Conservation (phyloP, 2,329 filamentous ascomycete genomes). For the Ceratocystis alfenasii region DNA sequence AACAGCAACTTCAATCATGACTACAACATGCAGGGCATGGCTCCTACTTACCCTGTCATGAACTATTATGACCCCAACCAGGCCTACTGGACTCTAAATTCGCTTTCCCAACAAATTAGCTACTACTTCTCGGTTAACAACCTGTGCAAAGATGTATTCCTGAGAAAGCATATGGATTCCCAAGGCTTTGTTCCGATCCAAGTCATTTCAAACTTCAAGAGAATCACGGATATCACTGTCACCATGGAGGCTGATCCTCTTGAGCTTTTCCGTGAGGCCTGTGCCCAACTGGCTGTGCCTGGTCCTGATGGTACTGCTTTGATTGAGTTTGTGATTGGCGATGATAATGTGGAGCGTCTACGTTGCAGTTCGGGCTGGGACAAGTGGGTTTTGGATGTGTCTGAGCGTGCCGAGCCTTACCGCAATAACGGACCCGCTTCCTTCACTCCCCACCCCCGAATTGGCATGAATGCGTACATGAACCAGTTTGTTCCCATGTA, state of each 20-base stretch:
- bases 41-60: slow-evolving; percentile 27
- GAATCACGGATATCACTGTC: slow-evolving; percentile 54
- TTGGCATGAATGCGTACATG: slow-evolving; percentile 22
- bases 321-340: slow-evolving; percentile 63
- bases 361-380: slow-evolving; percentile 66
- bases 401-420: slow-evolving; percentile 59
- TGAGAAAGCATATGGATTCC: slow-evolving; percentile 86
- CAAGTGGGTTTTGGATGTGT: slow-evolving; percentile 61
- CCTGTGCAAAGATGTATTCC: slow-evolving; percentile 79
- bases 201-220: slow-evolving; percentile 75
- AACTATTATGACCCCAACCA: slow-evolving; percentile 22
- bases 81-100: slow-evolving; percentile 31
- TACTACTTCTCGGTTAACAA: slow-evolving; percentile 98
- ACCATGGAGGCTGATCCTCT: slow-evolving; percentile 21
- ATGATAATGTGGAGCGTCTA: slow-evolving; percentile 67
- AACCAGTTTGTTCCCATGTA: slow-evolving; percentile 23
- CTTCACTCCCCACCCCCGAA: slow-evolving; percentile 27
- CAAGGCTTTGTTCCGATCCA: slow-evolving; percentile 79
- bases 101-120: slow-evolving; percentile 48
- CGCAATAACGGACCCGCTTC: slow-evolving; percentile 56
- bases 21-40: slow-evolving; percentile 33
- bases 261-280: slow-evolving; percentile 28
- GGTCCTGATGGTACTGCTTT: slow-evolving; percentile 45
- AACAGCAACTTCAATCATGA: slow-evolving; percentile 28
- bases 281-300: slow-evolving; percentile 56